Evolutionary conservation across 2,329 filamentous ascomycete species (phyloP).

Genomic region (Fusarium zealandicum): DNA sequence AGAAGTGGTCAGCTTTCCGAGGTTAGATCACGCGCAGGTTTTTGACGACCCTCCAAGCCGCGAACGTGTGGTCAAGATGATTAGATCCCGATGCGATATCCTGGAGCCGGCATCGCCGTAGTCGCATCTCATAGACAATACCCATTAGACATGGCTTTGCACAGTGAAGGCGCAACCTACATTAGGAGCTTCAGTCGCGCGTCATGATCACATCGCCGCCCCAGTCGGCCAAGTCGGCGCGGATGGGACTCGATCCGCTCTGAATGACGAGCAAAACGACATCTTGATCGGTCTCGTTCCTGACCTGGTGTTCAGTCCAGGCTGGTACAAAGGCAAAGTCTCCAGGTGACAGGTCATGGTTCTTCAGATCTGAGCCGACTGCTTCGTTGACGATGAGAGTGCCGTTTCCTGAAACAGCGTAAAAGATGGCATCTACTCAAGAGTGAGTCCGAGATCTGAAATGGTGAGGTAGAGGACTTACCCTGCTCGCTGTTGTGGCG

Average conservation of each 20-base stretch:
- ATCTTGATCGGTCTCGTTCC: slow-evolving; percentile 69
- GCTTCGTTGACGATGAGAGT: slow-evolving; percentile 65
- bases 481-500: slow-evolving; percentile 76
- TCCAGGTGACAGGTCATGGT: slow-evolving; percentile 65
- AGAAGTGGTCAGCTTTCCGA: slow-evolving; percentile 66
- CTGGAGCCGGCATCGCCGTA: slow-evolving; percentile 14
- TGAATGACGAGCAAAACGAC: slow-evolving; percentile 72
- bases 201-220: slow-evolving; percentile 54
- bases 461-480: slow-evolving; percentile 41
- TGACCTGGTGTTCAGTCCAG: slow-evolving; percentile 73
- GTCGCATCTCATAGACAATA: background rate
- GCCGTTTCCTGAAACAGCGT: slow-evolving; percentile 67
- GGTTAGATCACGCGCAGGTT: slow-evolving; percentile 69
- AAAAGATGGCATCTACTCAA: slow-evolving; percentile 69
- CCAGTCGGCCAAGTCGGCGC: slow-evolving; percentile 70
- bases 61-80: slow-evolving; percentile 42
- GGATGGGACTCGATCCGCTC: slow-evolving; percentile 65
- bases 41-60: slow-evolving; percentile 53
- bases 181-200: slow-evolving; percentile 16
- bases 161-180: background rate
- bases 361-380: slow-evolving; percentile 58
- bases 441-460: slow-evolving; percentile 4
- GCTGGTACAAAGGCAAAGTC: slow-evolving; percentile 76
- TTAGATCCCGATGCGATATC: slow-evolving; percentile 40
- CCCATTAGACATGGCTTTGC: background rate